These are phyloP conservation scores for Dunaliella primolecta DNA, from an alignment of 139 green algal species.

Conservation along the genomic window DNA sequence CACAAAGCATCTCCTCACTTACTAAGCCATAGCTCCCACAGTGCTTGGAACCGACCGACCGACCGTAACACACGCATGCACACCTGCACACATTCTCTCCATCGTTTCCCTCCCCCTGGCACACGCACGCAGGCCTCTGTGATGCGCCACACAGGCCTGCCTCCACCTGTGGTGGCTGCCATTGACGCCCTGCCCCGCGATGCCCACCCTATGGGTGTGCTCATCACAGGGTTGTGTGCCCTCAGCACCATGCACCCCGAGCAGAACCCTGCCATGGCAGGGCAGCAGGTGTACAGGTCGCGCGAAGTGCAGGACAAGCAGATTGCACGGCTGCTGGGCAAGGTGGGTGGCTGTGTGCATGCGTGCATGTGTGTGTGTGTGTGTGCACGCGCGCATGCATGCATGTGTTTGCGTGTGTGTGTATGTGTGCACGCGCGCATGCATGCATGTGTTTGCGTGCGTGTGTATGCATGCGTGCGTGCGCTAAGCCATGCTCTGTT, in stretches of 20 bases:
- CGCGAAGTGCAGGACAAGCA: constrained; percentile 93
- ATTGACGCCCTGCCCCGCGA: constrained; percentile 86
- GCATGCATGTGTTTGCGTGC: not conserved
- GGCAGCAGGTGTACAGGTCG: constrained; percentile 87
- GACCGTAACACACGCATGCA: no score
- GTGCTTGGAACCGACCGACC: no score
- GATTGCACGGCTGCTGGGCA: constrained; percentile 88
- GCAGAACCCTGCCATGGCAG: constrained; percentile 90
- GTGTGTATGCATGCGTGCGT: not conserved
- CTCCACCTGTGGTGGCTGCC: constrained; percentile 67
- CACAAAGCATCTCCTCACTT: no score
- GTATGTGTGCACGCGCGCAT: not conserved
- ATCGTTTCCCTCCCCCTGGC: no score
- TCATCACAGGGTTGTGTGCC: constrained; percentile 80
- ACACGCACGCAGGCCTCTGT: constrained; percentile 63
- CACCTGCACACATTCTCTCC: no score
- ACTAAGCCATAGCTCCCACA: no score
- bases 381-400: not conserved
- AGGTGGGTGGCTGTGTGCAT: constrained; percentile 42
- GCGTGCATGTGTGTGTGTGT: not conserved
- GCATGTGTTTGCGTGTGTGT: not conserved
- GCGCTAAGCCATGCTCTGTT: no score
- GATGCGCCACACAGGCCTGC: constrained; percentile 83
- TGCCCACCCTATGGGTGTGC: constrained; percentile 90
- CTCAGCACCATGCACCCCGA: constrained; percentile 86